Evolutionary conservation across 345 rosid species (phyloP).

Genomic region (Geranium brycei): DNA sequence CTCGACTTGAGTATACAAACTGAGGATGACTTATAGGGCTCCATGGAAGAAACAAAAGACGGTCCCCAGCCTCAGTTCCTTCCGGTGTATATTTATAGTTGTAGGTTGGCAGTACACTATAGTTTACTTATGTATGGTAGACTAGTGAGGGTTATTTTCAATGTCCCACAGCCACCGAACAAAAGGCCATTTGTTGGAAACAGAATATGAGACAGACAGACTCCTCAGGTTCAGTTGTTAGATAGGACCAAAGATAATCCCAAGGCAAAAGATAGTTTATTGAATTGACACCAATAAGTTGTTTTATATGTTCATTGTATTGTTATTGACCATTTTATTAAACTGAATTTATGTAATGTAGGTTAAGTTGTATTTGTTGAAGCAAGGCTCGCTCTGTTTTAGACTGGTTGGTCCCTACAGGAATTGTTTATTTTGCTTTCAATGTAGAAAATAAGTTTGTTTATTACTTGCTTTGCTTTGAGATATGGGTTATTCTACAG

Average conservation of each 20-base stretch:
- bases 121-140: too few species aligned
- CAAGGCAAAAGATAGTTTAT: background rate
- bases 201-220: background rate
- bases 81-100: constrained; percentile 5
- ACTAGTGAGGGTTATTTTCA: too few species aligned
- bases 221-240: background rate
- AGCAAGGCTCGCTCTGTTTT: too few species aligned
- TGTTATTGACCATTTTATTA: background rate
- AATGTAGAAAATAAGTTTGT: too few species aligned
- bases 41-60: constrained; percentile 2
- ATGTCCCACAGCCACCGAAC: background rate
- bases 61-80: background rate
- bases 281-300: constrained; percentile 8
- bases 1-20: too few species aligned
- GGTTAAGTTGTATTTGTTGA: too few species aligned
- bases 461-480: too few species aligned
- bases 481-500: too few species aligned
- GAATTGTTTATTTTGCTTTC: too few species aligned
- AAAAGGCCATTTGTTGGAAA: constrained; percentile 23
- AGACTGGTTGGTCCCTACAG: too few species aligned
- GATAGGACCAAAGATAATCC: background rate
- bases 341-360: background rate
- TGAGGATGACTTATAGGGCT: too few species aligned
- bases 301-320: background rate
- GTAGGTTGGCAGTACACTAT: constrained; percentile 3